Evolutionary conservation across 331 rosid species (phyloP).

Genomic region (Malus hybrid): DNA sequence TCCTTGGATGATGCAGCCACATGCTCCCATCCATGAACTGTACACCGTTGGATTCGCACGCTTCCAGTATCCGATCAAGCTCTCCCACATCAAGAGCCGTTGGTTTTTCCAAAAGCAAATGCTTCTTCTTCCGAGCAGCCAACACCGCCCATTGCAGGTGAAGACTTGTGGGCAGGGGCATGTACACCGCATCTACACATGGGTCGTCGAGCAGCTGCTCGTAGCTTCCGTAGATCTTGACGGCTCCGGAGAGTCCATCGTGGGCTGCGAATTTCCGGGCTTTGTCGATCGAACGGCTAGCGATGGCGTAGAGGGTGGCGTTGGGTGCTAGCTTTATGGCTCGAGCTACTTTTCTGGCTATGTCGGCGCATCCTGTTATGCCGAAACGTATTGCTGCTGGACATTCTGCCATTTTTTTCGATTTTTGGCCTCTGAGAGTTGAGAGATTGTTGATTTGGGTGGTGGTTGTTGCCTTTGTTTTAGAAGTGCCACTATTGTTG

Average conservation of each 20-base stretch:
- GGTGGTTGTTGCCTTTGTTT: not conserved
- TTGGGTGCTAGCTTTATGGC: constrained; percentile 63
- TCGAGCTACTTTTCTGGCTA: constrained; percentile 64
- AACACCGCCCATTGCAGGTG: constrained; percentile 59
- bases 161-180: constrained; percentile 63
- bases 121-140: constrained; percentile 74
- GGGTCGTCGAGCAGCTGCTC: constrained; percentile 57
- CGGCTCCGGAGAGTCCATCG: constrained; percentile 18
- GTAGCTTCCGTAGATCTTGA: constrained; percentile 55
- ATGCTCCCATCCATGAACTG: constrained; percentile 80
- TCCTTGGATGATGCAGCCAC: constrained; percentile 92
- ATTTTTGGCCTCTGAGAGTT: not conserved
- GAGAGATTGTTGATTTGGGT: not conserved
- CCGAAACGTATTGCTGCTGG: constrained; percentile 37
- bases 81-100: constrained; percentile 47
- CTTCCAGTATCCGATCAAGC: constrained; percentile 58
- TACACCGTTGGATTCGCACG: constrained; percentile 55
- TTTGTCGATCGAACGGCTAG: constrained; percentile 60
- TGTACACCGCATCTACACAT: constrained; percentile 32
- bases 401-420: constrained; percentile 5
- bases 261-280: constrained; percentile 48
- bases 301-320: constrained; percentile 48
- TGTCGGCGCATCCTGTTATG: constrained; percentile 52
- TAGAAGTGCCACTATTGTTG: not conserved
- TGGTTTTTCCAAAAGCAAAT: constrained; percentile 73